A percentile compares a stretch with the other conserved stretches of the same genome.
Evolutionary conservation across 2,329 filamentous ascomycete species (phyloP).

Genomic region (Sporothrix globosa): DNA sequence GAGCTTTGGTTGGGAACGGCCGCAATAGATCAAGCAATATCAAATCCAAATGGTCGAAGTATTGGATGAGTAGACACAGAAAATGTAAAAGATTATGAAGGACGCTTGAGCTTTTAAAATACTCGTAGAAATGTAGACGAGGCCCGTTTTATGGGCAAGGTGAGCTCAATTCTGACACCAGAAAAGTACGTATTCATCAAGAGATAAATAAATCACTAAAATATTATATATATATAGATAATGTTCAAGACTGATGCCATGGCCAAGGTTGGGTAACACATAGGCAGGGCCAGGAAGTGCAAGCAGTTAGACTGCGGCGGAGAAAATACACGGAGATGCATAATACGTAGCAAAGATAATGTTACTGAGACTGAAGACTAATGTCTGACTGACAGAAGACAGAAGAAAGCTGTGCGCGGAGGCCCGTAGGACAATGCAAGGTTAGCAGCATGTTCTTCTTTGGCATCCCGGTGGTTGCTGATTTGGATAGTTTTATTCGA

Average conservation of each 20-base stretch:
- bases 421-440: neutral
- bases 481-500: neutral
- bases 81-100: neutral
- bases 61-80: no score
- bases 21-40: neutral
- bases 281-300: slow-evolving; percentile 5
- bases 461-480: neutral
- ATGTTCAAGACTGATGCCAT: no score
- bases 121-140: neutral
- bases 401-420: no score
- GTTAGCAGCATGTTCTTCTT: neutral
- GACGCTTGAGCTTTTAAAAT: neutral
- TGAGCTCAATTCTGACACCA: neutral
- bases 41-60: no score
- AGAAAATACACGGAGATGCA: neutral
- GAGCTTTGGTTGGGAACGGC: neutral
- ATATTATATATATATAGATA: neutral
- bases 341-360: neutral
- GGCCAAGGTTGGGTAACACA: slow-evolving; percentile 5
- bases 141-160: neutral
- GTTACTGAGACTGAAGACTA: neutral
- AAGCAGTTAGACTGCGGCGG: neutral
- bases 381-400: neutral
- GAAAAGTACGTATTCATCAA: no score
- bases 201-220: neutral